Evolutionary conservation across 2,329 filamentous ascomycete species (phyloP).

Genomic region (Shiraia sp.): DNA sequence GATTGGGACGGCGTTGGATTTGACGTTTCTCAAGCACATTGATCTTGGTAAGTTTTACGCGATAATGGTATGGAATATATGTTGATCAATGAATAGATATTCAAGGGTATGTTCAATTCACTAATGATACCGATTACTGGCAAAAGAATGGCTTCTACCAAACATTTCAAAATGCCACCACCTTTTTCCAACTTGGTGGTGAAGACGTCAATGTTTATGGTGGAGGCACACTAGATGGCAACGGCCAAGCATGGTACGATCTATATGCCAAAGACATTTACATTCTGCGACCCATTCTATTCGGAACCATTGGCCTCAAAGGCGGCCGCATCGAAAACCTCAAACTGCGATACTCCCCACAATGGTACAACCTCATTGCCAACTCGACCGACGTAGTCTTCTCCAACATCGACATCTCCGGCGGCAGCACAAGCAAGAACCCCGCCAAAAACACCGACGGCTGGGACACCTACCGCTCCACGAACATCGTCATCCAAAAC

Average conservation of each 20-base stretch:
- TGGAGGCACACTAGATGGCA: slow-evolving; percentile 65
- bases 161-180: slow-evolving; percentile 67
- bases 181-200: slow-evolving; percentile 70
- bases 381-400: slow-evolving; percentile 68
- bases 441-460: slow-evolving; percentile 68
- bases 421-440: slow-evolving; percentile 57
- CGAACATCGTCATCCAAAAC: slow-evolving; percentile 68
- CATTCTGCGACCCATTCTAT: slow-evolving; percentile 61
- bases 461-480: slow-evolving; percentile 65
- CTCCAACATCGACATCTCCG: slow-evolving; percentile 64
- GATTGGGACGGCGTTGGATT: slow-evolving; percentile 66
- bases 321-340: slow-evolving; percentile 63
- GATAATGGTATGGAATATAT: neutral
- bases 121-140: slow-evolving; percentile 71
- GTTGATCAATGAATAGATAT: slow-evolving; percentile 49
- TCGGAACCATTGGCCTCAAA: slow-evolving; percentile 61
- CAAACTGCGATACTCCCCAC: slow-evolving; percentile 62
- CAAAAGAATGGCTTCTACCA: slow-evolving; percentile 66
- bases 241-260: slow-evolving; percentile 68
- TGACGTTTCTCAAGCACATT: slow-evolving; percentile 66
- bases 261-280: slow-evolving; percentile 61
- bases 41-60: slow-evolving; percentile 57
- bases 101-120: slow-evolving; percentile 64
- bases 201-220: slow-evolving; percentile 70
- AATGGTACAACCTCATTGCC: slow-evolving; percentile 68